Base-by-base conservation (phyloP, 2,329 filamentous ascomycete species). In the Penicillium occitanis region DNA sequence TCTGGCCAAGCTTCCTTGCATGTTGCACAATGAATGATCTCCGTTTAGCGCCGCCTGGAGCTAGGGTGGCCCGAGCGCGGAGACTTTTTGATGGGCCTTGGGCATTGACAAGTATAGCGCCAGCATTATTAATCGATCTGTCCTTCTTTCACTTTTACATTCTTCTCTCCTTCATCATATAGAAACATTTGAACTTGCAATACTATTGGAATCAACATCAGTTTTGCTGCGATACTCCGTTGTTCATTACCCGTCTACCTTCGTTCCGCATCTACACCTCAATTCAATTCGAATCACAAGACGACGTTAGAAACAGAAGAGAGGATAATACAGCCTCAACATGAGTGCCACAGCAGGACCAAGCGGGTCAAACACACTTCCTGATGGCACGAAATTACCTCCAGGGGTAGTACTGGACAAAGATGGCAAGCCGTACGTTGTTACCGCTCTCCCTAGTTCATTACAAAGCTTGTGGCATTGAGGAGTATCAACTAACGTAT, bases 361-460 rank as follows among this genome's bases (percentile, higher is more conserved):
- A 4, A 57, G 50, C 48, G 46, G 40, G 30, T 62, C 64, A 13
- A 63, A 44, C 44, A 53, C 28, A 57, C 51, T 51, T 3, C 42
- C n/a, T 25, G 33, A 35, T 17, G 33, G 40, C 64, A 6, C 76
- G 65, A 75, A 75, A 40, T 69, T 77, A 22, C 78, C 80, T n/a
- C 81, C 79, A 55, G 81, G 81, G n/a, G 78, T 83, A n/a, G 79
- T 83, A 2, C 73, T 84, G 57, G 82, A 78, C 65, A 81, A 82
- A 68, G 80, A 83, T 72, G 82, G 82, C 63, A 84, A 84, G 72
- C 81, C 81, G 81, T 83, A 74, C 40, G 80, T 73, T 65, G 80
- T 73, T 65, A 13, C 46, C n/a, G 10, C n/a, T 19, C 30, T n/a
- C 19, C 7, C 30, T 55, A 33, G 42, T 8, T 42, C 42, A 17